Evolutionary conservation across 2,329 filamentous ascomycete species (phyloP).

Genomic region (Pseudopyrenochaeta lycopersici): DNA sequence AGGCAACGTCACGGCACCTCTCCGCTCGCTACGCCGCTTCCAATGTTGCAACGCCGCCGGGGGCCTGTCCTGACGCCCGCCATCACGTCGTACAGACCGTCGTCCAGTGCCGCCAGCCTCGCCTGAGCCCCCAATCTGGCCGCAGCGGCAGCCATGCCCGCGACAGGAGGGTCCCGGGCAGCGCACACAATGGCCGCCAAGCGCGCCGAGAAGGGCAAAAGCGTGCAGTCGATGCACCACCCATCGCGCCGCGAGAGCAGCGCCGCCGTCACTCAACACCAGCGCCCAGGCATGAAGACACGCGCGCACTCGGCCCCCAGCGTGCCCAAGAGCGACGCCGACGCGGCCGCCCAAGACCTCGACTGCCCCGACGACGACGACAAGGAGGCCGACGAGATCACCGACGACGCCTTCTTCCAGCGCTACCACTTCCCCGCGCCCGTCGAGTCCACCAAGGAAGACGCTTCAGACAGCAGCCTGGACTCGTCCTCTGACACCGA

Average conservation of each 20-base stretch:
- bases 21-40: conserved; percentile 7
- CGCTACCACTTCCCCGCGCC: conserved; percentile 50
- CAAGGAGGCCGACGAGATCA: conserved; percentile 53
- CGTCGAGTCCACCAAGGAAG: conserved; percentile 25
- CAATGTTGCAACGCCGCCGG: conserved; percentile 30
- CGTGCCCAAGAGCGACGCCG: conserved; percentile 37
- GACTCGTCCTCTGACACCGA: conserved; percentile 49
- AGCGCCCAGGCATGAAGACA: conserved; percentile 44
- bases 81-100: conserved; percentile 29
- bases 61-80: conserved; percentile 30
- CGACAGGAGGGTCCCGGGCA: conserved; percentile 24
- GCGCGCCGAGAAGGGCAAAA: conserved; percentile 36
- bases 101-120: conserved; percentile 13
- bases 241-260: conserved; percentile 27
- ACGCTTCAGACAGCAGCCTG: conserved; percentile 32
- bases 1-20: background rate
- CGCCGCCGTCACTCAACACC: conserved; percentile 30
- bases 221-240: conserved; percentile 35
- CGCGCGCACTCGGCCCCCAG: conserved; percentile 50
- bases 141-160: conserved; percentile 16
- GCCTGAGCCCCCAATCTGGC: conserved; percentile 5
- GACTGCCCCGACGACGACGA: conserved; percentile 68
- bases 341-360: conserved; percentile 25
- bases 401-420: conserved; percentile 53
- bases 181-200: conserved; percentile 16